phyloP scores from a whole-genome alignment of 2,329 filamentous ascomycete species.

The Fusarium camptoceras region DNA sequence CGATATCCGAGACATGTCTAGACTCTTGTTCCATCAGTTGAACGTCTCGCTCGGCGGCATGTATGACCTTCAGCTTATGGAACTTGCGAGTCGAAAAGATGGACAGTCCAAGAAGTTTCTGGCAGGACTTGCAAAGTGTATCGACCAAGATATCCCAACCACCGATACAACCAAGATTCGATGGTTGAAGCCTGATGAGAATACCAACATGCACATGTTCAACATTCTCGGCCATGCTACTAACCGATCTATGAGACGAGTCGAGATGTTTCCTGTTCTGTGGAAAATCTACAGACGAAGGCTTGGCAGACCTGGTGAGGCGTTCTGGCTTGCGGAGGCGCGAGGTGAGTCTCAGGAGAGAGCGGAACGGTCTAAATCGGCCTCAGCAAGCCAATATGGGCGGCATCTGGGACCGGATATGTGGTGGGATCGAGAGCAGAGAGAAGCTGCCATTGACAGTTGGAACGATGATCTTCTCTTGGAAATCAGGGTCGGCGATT shows the following conservation, averaged over 20 bases:
- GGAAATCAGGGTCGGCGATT: neutral
- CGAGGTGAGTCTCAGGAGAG: neutral
- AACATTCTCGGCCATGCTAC: neutral
- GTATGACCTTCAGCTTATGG: neutral
- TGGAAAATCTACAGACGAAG: neutral
- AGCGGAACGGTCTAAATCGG: neutral
- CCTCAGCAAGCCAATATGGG: neutral
- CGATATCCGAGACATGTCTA: neutral
- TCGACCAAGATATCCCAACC: neutral
- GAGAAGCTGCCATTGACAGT: neutral
- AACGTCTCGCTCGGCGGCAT: neutral
- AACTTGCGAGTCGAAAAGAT: neutral
- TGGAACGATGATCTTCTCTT: neutral
- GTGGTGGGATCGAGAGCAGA: neutral
- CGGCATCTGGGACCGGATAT: neutral
- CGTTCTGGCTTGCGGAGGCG: neutral
- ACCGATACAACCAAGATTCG: neutral
- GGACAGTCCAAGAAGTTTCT: neutral
- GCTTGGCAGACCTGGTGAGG: neutral
- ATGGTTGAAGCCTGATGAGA: neutral
- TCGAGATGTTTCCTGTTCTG: neutral
- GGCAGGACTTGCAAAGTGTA: neutral
- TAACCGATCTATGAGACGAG: neutral
- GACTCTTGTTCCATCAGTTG: neutral
- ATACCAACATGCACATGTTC: neutral